Conservation (phyloP, 306 rosid species). For the Crataegus laevigata region DNA sequence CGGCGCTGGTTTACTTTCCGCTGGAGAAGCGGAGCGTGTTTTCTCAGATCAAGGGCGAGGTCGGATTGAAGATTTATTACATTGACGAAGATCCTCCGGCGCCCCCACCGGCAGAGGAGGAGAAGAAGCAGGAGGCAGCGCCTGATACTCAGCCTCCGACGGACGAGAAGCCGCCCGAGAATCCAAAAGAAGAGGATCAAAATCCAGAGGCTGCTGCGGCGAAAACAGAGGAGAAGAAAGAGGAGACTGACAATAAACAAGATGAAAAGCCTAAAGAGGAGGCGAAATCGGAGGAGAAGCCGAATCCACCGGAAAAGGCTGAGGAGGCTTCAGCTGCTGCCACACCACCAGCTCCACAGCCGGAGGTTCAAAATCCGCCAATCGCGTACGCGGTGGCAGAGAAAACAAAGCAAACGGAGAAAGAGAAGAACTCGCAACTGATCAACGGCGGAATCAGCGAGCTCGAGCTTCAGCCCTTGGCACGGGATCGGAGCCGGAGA, state of each 20-base stretch:
- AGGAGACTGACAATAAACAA: slow-evolving; percentile 16
- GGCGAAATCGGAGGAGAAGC: slow-evolving; percentile 6
- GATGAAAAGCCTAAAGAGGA: slow-evolving; percentile 8
- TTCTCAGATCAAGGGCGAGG: slow-evolving; percentile 81
- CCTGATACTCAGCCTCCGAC: neutral
- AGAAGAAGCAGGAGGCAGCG: slow-evolving; percentile 13
- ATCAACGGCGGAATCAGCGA: slow-evolving; percentile 27
- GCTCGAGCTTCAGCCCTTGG: slow-evolving; percentile 46
- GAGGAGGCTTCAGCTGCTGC: slow-evolving; percentile 15
- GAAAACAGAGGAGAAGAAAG: slow-evolving; percentile 7
- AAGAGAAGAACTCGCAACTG: neutral
- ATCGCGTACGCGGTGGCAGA: slow-evolving; percentile 20
- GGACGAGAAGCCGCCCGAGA: slow-evolving; percentile 34
- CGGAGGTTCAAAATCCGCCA: slow-evolving; percentile 34
- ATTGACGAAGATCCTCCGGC: slow-evolving; percentile 51
- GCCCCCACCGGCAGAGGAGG: neutral
- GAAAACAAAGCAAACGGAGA: slow-evolving; percentile 18
- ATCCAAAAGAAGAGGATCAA: slow-evolving; percentile 8
- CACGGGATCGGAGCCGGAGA: slow-evolving; percentile 40
- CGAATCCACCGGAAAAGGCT: slow-evolving; percentile 4
- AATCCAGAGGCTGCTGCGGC: slow-evolving; percentile 3
- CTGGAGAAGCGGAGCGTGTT: slow-evolving; percentile 85
- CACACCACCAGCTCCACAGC: neutral
- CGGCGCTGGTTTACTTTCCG: slow-evolving; percentile 54
- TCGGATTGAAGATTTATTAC: slow-evolving; percentile 55